Percentiles rank a stretch among this genome's conserved stretches.
Evolutionary conservation across 257 asterid species (phyloP).

Genomic region (Primulina huaijiensis): DNA sequence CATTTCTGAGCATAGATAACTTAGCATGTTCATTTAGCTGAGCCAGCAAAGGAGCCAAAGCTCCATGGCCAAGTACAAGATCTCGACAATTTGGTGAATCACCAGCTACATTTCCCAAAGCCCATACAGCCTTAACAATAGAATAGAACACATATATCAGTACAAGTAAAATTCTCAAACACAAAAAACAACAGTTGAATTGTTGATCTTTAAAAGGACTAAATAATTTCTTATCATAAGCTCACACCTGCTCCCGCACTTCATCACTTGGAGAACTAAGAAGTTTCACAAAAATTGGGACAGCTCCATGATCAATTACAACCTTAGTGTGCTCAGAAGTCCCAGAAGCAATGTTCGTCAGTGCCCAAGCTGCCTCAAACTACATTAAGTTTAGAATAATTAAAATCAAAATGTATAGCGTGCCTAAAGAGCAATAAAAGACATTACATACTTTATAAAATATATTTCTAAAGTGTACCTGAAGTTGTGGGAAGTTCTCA

Average conservation of each 20-base stretch:
- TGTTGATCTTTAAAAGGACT: background rate
- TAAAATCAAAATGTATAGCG: background rate
- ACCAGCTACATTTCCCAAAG: constrained; percentile 14
- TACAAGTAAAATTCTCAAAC: background rate
- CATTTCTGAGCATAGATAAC: constrained; percentile 19
- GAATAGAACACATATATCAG: background rate
- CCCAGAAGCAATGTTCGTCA: constrained; percentile 28
- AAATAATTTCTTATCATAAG: too few species aligned
- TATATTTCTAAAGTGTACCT: background rate
- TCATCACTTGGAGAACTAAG: constrained; percentile 26
- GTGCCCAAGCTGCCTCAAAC: constrained; percentile 30
- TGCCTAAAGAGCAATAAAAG: background rate
- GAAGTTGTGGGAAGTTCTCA: constrained; percentile 21
- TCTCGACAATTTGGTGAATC: constrained; percentile 14
- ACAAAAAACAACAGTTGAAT: background rate
- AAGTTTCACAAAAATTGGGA: constrained; percentile 30
- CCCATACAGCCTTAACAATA: constrained; percentile 14
- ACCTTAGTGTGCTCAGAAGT: constrained; percentile 27
- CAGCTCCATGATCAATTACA: constrained; percentile 26
- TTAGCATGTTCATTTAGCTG: constrained; percentile 12
- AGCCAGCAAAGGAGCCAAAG: constrained; percentile 16
- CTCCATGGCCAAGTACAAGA: constrained; percentile 20
- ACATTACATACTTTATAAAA: too few species aligned
- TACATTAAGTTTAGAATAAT: background rate
- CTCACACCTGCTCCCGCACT: constrained; percentile 26